Evolutionary conservation across 805 yeast species (phyloP), one percentile per base, ranked within the genome.

Genomic region (Metschnikowia anglica): DNA sequence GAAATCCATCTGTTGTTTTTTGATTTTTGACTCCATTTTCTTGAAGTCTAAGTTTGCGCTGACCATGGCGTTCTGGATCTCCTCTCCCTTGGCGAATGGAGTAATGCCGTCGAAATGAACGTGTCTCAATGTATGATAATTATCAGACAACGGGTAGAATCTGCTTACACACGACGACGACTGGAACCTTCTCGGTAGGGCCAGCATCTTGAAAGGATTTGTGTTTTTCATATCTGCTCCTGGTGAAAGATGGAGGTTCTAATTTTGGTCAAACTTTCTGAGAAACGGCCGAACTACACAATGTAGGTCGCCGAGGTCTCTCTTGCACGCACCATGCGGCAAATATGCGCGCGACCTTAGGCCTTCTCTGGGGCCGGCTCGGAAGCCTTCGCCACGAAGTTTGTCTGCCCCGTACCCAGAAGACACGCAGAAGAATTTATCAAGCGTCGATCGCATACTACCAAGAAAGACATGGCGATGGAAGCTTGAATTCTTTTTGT

Each of bases 11-110:
- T 71, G 60, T 43, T 72, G 73, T 23, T 62, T 62, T 10, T 59
- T 61, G 37, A 80, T 76, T 47, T 75, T 79, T 3, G 74, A 46
- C 46, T 75, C 76, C 51, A 80, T 63, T 39, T 66, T 64, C 58
- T 81, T 83, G 63, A 74, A 74, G 49, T 80, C 79, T 29, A 85
- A 58, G 47, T 78, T 76, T 17, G 82, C 81, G 17, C 73, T 59
- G 0, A 80, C 79, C 48, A 85, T 69, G 34, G 69, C 61, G 37
- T 74, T 73, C 55, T 85, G 91, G 29, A 83, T 72, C 23, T 59
- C 54, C 39, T 75, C 70, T 3, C 88, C 91, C 32, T 68, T 61
- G 11, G 55, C 51, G 52, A 69, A 71, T 7, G 61, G 53, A 5
- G 74, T 68, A 28, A 64, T 63, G 4, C 73, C 73, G 10, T 64